Conservation (phyloP, 352 stramenopile species). For the Phytophthora vignae region DNA sequence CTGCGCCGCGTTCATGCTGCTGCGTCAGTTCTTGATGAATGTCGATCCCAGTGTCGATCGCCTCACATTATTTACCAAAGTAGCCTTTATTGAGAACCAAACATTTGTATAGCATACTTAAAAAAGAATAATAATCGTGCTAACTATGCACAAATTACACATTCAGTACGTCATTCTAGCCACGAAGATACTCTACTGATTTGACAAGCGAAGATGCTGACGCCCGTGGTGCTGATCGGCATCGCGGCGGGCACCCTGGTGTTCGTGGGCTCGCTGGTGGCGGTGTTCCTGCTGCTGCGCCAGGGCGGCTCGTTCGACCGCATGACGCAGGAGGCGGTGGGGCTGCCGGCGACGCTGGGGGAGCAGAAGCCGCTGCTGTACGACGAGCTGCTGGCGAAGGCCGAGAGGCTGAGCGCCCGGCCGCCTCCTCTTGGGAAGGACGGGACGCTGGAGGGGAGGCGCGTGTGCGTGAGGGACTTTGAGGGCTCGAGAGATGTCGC, state of each 20-base stretch:
- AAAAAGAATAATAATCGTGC: neutral
- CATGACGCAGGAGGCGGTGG: conserved; percentile 82
- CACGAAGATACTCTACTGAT: neutral
- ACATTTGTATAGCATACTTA: neutral
- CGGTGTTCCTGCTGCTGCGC: conserved; percentile 87
- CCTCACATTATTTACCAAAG: neutral
- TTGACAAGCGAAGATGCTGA: conserved; percentile 50
- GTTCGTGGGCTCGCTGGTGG: conserved; percentile 83
- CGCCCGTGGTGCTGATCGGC: conserved; percentile 63
- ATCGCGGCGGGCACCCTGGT: conserved; percentile 86
- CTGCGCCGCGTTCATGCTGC: conserved; percentile 81
- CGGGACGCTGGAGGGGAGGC: conserved; percentile 41
- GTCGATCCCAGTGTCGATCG: neutral
- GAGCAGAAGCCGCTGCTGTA: conserved; percentile 89
- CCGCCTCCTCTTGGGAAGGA: conserved; percentile 43
- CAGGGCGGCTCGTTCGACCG: conserved; percentile 89
- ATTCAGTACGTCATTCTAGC: neutral
- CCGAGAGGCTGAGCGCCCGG: conserved; percentile 40
- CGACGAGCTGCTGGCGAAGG: conserved; percentile 81
- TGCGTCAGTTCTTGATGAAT: neutral
- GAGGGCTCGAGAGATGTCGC: conserved; percentile 28
- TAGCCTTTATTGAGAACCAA: no score
- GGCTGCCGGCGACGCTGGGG: conserved; percentile 58
- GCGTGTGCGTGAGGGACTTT: conserved; percentile 64
- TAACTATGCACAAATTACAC: neutral